Evolutionary conservation across 768 basidiomycete species (phyloP).

Genomic region (Rubroboletus pulcherrimus): DNA sequence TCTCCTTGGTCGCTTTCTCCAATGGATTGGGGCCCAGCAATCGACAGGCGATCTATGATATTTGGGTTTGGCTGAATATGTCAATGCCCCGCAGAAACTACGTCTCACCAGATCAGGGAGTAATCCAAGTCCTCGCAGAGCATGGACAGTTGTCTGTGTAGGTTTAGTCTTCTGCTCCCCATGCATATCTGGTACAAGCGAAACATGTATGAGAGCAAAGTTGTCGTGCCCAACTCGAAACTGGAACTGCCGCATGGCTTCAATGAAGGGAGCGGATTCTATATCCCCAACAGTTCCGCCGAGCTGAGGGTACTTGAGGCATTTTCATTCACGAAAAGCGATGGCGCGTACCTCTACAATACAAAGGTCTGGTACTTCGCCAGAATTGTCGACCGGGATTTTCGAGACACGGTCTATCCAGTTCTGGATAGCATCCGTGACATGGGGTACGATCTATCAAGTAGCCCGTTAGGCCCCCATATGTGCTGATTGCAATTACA

Average conservation of each 20-base stretch:
- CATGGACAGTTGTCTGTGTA: constrained; percentile 95
- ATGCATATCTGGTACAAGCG: constrained; percentile 97
- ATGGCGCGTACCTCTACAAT: constrained; percentile 80
- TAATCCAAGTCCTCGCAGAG: constrained; percentile 86
- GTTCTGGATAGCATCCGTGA: constrained; percentile 96
- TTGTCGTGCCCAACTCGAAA: constrained; percentile 96
- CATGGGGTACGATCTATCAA: constrained; percentile 84
- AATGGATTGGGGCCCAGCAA: constrained; percentile 76
- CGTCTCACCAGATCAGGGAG: constrained; percentile 82
- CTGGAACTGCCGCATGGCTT: constrained; percentile 99
- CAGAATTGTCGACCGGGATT: constrained; percentile 92
- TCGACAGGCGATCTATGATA: constrained; percentile 83
- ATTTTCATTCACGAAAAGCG: neutral
- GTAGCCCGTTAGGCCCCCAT: constrained; percentile 6
- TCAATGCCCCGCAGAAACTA: neutral
- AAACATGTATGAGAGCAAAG: constrained; percentile 95
- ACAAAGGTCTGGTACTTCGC: constrained; percentile 91
- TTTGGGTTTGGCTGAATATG: neutral
- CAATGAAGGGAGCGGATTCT: constrained; percentile 96
- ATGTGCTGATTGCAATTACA: neutral
- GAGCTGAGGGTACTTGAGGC: constrained; percentile 49
- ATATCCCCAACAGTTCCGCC: constrained; percentile 99
- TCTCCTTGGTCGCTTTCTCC: constrained; percentile 82
- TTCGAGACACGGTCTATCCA: constrained; percentile 96
- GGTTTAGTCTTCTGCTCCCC: constrained; percentile 99